Evolutionary conservation across 2,329 filamentous ascomycete species (phyloP).

Genomic region (Talaromyces sp.): DNA sequence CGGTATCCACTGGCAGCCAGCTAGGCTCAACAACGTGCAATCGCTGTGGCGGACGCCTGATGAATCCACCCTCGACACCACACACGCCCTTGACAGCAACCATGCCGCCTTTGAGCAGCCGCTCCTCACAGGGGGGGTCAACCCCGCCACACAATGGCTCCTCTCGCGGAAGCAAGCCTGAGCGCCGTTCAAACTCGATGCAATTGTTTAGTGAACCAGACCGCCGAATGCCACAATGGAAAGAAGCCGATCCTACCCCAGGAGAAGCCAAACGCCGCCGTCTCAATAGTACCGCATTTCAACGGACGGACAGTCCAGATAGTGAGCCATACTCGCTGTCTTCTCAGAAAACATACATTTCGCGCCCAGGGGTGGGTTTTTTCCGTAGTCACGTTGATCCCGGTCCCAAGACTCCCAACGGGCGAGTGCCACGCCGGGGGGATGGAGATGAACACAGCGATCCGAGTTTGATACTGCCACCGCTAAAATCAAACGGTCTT

Average conservation of each 20-base stretch:
- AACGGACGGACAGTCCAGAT: conserved; percentile 33
- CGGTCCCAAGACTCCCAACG: conserved; percentile 45
- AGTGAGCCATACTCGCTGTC: conserved; percentile 38
- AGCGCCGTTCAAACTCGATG: conserved; percentile 21
- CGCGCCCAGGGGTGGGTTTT: conserved; percentile 32
- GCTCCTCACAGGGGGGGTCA: conserved; percentile 26
- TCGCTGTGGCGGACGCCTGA: conserved; percentile 44
- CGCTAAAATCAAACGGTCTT: conserved; percentile 43
- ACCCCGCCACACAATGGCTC: conserved; percentile 20
- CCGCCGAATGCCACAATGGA: conserved; percentile 20
- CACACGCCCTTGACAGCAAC: conserved; percentile 38
- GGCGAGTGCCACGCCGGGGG: conserved; percentile 27
- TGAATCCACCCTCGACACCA: conserved; percentile 42
- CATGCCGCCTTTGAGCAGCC: conserved; percentile 28
- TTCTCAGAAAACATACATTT: conserved; percentile 38
- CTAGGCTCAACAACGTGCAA: conserved; percentile 35
- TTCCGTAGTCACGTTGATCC: conserved; percentile 42
- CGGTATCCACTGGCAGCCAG: conserved; percentile 33
- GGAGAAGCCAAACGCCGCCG: conserved; percentile 61
- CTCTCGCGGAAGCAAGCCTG: conserved; percentile 14
- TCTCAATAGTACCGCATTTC: conserved; percentile 45
- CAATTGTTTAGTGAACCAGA: conserved; percentile 21
- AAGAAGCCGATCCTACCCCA: conserved; percentile 39
- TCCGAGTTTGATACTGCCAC: conserved; percentile 50
- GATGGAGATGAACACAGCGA: conserved; percentile 37